Base-by-base conservation (phyloP, 192 early-diverging fungal genomes). In the Coemansia guatemalensis region DNA sequence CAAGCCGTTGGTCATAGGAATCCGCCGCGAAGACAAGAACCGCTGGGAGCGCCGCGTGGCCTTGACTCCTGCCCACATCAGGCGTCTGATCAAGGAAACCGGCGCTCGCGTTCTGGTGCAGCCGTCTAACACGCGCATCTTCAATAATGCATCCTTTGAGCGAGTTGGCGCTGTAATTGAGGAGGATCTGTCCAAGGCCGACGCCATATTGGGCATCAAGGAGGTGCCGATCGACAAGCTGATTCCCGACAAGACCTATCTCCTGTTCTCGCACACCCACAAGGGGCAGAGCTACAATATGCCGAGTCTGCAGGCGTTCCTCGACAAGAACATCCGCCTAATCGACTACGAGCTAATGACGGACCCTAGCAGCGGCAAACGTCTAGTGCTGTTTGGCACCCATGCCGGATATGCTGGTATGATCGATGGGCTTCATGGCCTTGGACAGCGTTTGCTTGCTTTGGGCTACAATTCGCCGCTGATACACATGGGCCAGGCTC, bases 341-440 rank as follows among this genome's bases (percentile, higher is more conserved):
- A 92, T 97, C 49, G 97, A 99, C 81, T 99, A 99, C 65, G 97
- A 99, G 74, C 84, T 97, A 41, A 86, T 99, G 86, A 88, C 86
- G 5, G 85, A 97, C 62, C 88, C 88, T 12, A 50, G 77, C 20
- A 75, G 80, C 30, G 68, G 69, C 35, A 85, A 88, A 57, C 89
- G 96, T 11, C 74, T 95, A 47, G 95, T 99, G 21, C 85, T 92
- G 50, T 99, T 99, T 82, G 93, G 94, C 56, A 89, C 85, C 47
- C 92, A 93, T 59, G 97, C 97, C 1, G 97, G 97, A 8, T 94
- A 95, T 59, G 95, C 95, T 14, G 96, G 92, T 29, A 91, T 96
- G 88, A 88, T 99, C 60, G 95, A 99, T 57, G 85, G 88, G 6
- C 75, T 97, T 18, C 95, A 99, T 58, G 94, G 90, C 17, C 83